phyloP scores from a whole-genome alignment of 257 asterid genomes.

The Nicotiana obtusifolia region DNA sequence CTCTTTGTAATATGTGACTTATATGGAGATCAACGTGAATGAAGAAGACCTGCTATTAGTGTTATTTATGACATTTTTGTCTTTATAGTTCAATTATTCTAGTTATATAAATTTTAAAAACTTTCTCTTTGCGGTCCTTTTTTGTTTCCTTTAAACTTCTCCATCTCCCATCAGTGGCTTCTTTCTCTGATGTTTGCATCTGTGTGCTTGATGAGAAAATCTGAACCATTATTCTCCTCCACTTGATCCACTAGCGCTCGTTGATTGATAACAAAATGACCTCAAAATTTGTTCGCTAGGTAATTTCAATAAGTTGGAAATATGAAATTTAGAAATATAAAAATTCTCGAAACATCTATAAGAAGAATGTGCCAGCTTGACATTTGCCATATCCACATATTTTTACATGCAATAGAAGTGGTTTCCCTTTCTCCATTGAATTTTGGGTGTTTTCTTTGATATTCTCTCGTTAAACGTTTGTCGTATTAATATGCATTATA shows the following conservation, averaged over 20 bases:
- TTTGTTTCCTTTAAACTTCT: slow-evolving; percentile 12
- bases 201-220: slow-evolving; percentile 11
- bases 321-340: background rate
- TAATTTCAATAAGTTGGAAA: background rate
- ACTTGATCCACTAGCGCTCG: slow-evolving; percentile 22
- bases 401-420: background rate
- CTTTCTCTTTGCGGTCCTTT: slow-evolving; percentile 42
- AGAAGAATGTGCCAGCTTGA: background rate
- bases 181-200: background rate
- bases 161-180: background rate
- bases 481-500: background rate
- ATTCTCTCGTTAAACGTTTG: background rate
- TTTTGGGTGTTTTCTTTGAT: slow-evolving; percentile 7
- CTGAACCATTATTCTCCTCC: slow-evolving; percentile 18
- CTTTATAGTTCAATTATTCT: slow-evolving; percentile 34
- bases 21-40: slow-evolving; percentile 1
- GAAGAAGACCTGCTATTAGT: slow-evolving; percentile 22
- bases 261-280: slow-evolving; percentile 13
- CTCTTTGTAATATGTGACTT: slow-evolving; percentile 12
- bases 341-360: background rate
- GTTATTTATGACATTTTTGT: slow-evolving; percentile 17
- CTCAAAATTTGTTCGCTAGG: background rate
- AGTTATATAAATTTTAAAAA: background rate
- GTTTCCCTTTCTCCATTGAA: background rate
- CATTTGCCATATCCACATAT: slow-evolving; percentile 9